phyloP scores from a whole-genome alignment of 2,329 filamentous ascomycete species.

The Penicillium sp. region DNA sequence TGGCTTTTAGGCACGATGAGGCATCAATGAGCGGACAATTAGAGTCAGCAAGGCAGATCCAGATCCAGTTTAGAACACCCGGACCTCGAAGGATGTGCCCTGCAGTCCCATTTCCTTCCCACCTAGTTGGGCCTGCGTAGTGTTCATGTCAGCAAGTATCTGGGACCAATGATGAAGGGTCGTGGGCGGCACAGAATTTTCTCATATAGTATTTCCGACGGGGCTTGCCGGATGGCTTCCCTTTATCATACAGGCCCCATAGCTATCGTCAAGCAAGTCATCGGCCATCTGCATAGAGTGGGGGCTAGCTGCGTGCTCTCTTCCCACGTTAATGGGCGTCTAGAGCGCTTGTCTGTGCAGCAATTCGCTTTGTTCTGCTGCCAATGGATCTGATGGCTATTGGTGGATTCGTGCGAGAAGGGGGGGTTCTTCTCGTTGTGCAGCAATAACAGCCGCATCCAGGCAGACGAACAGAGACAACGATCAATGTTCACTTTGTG shows the following conservation, averaged over 20 bases:
- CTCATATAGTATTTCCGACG: slow-evolving; percentile 12
- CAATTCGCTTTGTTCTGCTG: slow-evolving; percentile 8
- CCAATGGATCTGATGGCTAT: slow-evolving; percentile 7
- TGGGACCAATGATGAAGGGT: slow-evolving; percentile 21
- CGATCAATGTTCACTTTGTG: slow-evolving; percentile 8
- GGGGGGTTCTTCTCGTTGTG: slow-evolving; percentile 8
- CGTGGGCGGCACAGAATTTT: slow-evolving; percentile 2
- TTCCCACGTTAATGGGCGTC: slow-evolving; percentile 26
- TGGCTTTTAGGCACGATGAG: slow-evolving; percentile 11
- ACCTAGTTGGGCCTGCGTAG: slow-evolving; percentile 9
- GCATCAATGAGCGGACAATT: not conserved
- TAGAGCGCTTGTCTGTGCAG: slow-evolving; percentile 35
- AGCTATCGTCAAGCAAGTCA: slow-evolving; percentile 19
- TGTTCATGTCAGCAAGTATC: slow-evolving; percentile 18
- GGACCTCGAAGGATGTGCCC: slow-evolving; percentile 13
- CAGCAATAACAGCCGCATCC: slow-evolving; percentile 20
- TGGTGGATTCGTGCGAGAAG: slow-evolving; percentile 15
- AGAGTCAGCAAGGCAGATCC: not conserved
- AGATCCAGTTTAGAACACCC: slow-evolving; percentile 3
- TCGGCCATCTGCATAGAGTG: slow-evolving; percentile 18
- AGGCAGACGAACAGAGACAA: slow-evolving; percentile 15
- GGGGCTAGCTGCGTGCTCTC: slow-evolving; percentile 7
- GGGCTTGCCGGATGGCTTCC: slow-evolving; percentile 11
- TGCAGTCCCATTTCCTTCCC: slow-evolving; percentile 3
- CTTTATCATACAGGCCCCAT: slow-evolving; percentile 11